Conservation (phyloP, 2,329 filamentous ascomycete species). For the Pestalotiopsis sp. region DNA sequence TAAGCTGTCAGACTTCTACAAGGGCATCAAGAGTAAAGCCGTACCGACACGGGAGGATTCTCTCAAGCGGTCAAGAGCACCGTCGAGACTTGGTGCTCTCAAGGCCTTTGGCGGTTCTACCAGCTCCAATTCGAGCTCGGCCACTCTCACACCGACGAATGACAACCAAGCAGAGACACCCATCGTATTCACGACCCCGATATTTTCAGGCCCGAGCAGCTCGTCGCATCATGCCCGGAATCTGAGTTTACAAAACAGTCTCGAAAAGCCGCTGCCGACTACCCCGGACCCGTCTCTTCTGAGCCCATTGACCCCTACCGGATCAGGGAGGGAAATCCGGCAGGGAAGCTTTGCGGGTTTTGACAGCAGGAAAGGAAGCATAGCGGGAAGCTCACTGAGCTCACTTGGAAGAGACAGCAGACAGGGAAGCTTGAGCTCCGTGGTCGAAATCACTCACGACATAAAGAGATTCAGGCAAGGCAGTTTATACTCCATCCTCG, state of each 20-base stretch:
- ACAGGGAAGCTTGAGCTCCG: conserved; percentile 2
- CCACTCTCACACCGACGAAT: not conserved
- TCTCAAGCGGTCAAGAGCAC: conserved; percentile 44
- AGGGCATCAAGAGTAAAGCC: conserved; percentile 49
- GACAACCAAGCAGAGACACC: conserved; percentile 21
- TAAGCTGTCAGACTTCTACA: conserved; percentile 53
- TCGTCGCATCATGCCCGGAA: conserved; percentile 53
- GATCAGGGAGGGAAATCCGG: conserved; percentile 9
- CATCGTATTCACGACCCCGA: conserved; percentile 24
- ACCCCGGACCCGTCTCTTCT: conserved; percentile 44
- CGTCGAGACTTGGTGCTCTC: conserved; percentile 42
- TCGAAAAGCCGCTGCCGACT: conserved; percentile 59
- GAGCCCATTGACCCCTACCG: conserved; percentile 33
- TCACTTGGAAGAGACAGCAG: not conserved
- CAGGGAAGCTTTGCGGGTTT: conserved; percentile 2
- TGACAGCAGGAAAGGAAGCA: not conserved
- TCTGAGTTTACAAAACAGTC: conserved; percentile 57
- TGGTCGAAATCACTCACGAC: not conserved
- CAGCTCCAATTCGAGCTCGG: conserved; percentile 5
- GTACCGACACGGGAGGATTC: conserved; percentile 46
- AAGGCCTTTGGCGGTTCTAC: conserved; percentile 29
- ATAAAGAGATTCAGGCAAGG: conserved; percentile 12
- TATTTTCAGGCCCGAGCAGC: conserved; percentile 23
- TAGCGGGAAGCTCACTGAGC: not conserved
- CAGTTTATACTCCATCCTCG: conserved; percentile 35